phyloP scores from a whole-genome alignment of 805 yeast genomes.

The Brettanomyces anomalus region DNA sequence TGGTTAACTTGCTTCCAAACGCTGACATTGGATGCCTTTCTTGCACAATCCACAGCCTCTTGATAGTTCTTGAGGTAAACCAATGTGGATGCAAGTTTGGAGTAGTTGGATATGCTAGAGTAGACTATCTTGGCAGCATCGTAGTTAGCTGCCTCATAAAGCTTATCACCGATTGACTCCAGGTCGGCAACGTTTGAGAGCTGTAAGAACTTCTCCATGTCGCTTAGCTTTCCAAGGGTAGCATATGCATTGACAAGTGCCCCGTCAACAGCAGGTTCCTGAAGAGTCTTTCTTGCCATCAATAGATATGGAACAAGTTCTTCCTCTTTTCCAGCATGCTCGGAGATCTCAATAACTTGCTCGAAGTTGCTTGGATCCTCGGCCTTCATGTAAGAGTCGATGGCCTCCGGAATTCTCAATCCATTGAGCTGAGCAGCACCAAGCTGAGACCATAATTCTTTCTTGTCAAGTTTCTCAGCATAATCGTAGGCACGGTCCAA shows the following conservation, averaged over 20 bases:
- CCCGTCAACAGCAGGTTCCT: constrained; percentile 91
- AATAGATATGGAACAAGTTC: constrained; percentile 78
- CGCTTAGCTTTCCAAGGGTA: constrained; percentile 59
- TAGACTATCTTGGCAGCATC: constrained; percentile 88
- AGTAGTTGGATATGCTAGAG: constrained; percentile 82
- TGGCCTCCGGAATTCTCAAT: constrained; percentile 82
- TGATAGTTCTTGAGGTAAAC: constrained; percentile 90
- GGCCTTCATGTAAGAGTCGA: constrained; percentile 85
- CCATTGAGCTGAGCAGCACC: constrained; percentile 97
- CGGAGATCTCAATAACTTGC: constrained; percentile 89
- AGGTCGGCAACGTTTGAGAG: constrained; percentile 90
- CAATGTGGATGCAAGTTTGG: constrained; percentile 92
- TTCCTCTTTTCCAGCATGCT: constrained; percentile 93
- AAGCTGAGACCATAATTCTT: constrained; percentile 89
- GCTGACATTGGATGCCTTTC: constrained; percentile 87
- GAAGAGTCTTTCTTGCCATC: constrained; percentile 86
- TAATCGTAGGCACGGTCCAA: constrained; percentile 90
- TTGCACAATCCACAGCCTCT: constrained; percentile 96
- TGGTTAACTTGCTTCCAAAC: constrained; percentile 98
- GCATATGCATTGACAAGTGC: constrained; percentile 87
- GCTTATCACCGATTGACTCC: constrained; percentile 85
- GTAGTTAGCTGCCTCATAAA: constrained; percentile 73
- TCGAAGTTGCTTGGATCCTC: constrained; percentile 84
- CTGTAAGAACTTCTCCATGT: constrained; percentile 75
- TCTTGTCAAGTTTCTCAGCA: constrained; percentile 79